A percentile compares a stretch with the other conserved stretches of the same genome.
Conservation (phyloP, 208 protist genomes). For the Naegleria lovaniensis region DNA sequence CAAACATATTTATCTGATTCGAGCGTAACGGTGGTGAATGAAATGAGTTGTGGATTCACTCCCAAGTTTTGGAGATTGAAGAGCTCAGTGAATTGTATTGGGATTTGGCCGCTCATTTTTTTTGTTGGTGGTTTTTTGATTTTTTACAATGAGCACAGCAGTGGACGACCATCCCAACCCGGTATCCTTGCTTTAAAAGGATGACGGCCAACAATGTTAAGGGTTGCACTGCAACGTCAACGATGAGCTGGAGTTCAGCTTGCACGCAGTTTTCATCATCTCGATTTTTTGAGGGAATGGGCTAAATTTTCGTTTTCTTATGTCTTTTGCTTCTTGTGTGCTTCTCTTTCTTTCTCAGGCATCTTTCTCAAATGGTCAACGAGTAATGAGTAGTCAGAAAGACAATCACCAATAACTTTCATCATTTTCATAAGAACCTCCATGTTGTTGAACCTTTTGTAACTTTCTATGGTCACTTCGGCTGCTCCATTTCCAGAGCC, state of each 20-base stretch:
- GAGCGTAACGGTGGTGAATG: constrained; percentile 92
- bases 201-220: too few species aligned
- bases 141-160: too few species aligned
- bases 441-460: not conserved
- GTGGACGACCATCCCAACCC: too few species aligned
- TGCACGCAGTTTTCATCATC: too few species aligned
- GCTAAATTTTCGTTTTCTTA: not conserved
- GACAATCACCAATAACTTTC: constrained; percentile 5
- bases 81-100: not conserved
- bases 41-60: constrained; percentile 76
- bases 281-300: too few species aligned
- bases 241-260: too few species aligned
- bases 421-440: not conserved
- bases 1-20: constrained; percentile 96
- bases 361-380: too few species aligned
- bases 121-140: not conserved
- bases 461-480: not conserved
- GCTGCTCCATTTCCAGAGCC: too few species aligned
- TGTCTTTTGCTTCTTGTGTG: not conserved
- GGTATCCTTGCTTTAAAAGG: too few species aligned
- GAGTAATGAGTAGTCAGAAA: not conserved
- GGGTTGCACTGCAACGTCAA: too few species aligned
- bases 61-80: not conserved
- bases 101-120: not conserved
- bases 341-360: not conserved